Evolutionary conservation across 352 stramenopile genomes (phyloP), one percentile per base, ranked within the genome.

Genomic region (Phytopythium boreale): DNA sequence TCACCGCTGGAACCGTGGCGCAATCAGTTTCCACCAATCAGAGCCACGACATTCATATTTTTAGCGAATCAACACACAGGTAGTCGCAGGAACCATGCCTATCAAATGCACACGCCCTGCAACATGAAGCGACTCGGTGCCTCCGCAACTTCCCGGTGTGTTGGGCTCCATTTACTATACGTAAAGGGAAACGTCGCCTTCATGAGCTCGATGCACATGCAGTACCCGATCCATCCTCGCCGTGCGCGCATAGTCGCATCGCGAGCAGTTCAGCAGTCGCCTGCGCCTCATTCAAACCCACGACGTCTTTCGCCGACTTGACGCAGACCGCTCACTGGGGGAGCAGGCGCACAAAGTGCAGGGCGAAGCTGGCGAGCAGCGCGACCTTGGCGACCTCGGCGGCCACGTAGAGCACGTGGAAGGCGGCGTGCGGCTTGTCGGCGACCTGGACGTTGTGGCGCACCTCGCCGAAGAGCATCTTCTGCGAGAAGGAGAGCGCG

Each of bases 401-500:
- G 0, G 64, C 58, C 39, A 82, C 62, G 71, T 89, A 90, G 31
- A 74, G 36, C 29, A 88, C 50, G 66, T 90, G 78, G 62, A 78
- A 82, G 27, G 64, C 61, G 12, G 61, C 36, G 31, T 69, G 69
- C 9, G 82, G 80, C 50, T 71, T 72, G 43, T 72, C 59, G 53
- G 70, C 59, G 41, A 71, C 70, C 61, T 84, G 72, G 37, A 87
- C 76, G 49, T 68, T 82, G 60, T 84, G 75, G 39, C 78, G 62
- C 43, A 89, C 84, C 67, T 85, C 71, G 17, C 67, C 74, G 56
- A 85, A 78, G 49, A 76, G 56, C 78, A 77, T 82, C 59, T 85
- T 86, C 66, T 89, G 78, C 44, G 80, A 74, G 63, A 80, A 80
- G n/a, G 76, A 82, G 36, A 90, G 61, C 41, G 79, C 74, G 26